Conservation (phyloP, 345 rosid genomes). For the Dimocarpus longan region DNA sequence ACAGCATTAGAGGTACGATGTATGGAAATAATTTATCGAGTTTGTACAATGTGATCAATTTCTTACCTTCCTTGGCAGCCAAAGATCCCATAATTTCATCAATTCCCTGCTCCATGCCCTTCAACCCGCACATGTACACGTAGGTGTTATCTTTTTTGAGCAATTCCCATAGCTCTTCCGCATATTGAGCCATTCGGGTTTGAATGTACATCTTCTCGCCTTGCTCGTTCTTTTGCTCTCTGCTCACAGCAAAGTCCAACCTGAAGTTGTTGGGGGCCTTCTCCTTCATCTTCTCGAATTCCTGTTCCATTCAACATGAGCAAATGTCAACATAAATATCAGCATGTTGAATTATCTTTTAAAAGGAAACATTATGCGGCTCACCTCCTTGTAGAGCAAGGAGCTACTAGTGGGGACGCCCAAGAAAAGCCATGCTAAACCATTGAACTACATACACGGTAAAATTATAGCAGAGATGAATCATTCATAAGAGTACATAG, state of each 20-base stretch:
- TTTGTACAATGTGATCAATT: neutral
- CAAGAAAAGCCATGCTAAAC: constrained; percentile 96
- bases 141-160: constrained; percentile 93
- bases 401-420: constrained; percentile 93
- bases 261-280: constrained; percentile 72
- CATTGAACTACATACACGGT: constrained; percentile 71
- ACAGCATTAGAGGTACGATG: neutral
- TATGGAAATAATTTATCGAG: neutral
- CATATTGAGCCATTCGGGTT: constrained; percentile 93
- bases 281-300: constrained; percentile 82
- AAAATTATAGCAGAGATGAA: constrained; percentile 5
- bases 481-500: neutral
- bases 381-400: constrained; percentile 85
- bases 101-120: constrained; percentile 96
- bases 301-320: constrained; percentile 35
- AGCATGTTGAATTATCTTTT: neutral
- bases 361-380: constrained; percentile 5
- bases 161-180: constrained; percentile 87
- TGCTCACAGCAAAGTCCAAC: constrained; percentile 84
- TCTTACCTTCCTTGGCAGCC: constrained; percentile 82
- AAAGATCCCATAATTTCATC: constrained; percentile 84
- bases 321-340: neutral
- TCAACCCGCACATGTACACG: constrained; percentile 93
- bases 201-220: constrained; percentile 96
- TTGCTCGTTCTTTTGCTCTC: constrained; percentile 82